Evolutionary conservation across 2,329 filamentous ascomycete genomes (phyloP).

Genomic region (Trichoderma harzianum): DNA sequence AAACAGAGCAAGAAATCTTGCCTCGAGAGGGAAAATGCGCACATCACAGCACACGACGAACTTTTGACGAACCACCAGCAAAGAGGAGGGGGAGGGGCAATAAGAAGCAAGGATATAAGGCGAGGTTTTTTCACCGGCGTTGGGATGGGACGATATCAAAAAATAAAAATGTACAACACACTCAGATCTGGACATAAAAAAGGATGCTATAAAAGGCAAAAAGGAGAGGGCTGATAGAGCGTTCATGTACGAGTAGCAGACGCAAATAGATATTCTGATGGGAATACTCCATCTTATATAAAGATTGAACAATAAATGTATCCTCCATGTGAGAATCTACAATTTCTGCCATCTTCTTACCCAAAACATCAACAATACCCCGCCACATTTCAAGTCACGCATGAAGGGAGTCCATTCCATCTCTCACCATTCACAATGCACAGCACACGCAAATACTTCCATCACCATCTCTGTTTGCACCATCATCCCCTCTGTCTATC

Average conservation of each 20-base stretch:
- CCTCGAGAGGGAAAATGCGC: neutral
- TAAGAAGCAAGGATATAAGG: neutral
- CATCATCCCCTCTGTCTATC: conserved; percentile 16
- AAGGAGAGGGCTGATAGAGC: neutral
- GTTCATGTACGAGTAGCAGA: conserved; percentile 3
- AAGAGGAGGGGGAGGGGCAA: neutral
- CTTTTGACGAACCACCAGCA: neutral
- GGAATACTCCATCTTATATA: neutral
- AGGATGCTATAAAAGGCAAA: neutral
- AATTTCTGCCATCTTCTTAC: neutral
- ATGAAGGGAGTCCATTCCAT: neutral
- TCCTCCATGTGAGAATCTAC: neutral
- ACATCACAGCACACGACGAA: neutral
- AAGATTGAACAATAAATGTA: neutral
- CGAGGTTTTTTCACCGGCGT: neutral
- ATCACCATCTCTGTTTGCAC: conserved; percentile 20
- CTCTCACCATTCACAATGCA: neutral
- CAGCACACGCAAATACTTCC: neutral
- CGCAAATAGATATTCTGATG: neutral
- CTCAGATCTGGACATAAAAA: neutral
- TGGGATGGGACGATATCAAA: neutral
- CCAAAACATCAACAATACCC: neutral
- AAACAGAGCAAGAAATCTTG: neutral
- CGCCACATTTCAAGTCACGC: neutral
- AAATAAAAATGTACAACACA: conserved; percentile 5